Evolutionary conservation across 805 yeast species (phyloP), one percentile per base, ranked within the genome.

Genomic region (Candida coquimbonensis): DNA sequence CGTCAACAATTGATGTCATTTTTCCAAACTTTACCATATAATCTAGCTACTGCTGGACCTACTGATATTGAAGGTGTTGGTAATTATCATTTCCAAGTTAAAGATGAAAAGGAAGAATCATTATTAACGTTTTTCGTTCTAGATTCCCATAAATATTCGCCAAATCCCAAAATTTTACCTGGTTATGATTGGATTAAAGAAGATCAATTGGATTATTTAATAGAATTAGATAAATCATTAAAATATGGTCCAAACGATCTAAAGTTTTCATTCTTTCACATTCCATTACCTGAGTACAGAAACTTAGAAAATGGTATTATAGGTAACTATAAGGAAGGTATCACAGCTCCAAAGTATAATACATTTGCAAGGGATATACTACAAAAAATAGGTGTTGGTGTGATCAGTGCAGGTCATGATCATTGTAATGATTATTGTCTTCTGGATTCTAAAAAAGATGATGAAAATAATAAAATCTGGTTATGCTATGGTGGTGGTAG

Each of bases 401-500:
- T 87, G 0, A 77, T 81, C 0, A 72, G 83, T 45, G 95, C 87
- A 14, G 99, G 99, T 0, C 99, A 93, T 62, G 99, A 93, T 59
- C 99, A 93, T 62, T 86, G 88, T 55, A 93, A 93, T 63, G 98
- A 93, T 59, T 93, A 77, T 61, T 93, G 99, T 64, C 65, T 87
- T 48, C 64, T 72, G 43, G 84, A 85, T 52, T 62, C 68, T 21
- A 61, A 67, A n/a, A 54, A 59, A 2, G 48, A 54, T 7, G 45
- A 39, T 9, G 44, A 45, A 16, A 45, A 71, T 12, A 43, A 49
- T 29, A 51, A 71, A 46, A 64, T 83, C 31, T 87, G 96, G 95
- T 67, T 93, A 32, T 93, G 99, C 59, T 89, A 88, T 60, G 99
- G 96, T 4, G 99, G 99, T 25, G 95, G 81, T 1, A 74, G 77